These are phyloP conservation scores for Mucor indicus DNA, from an alignment of 371 early-diverging fungal species.

Conservation along the genomic window DNA sequence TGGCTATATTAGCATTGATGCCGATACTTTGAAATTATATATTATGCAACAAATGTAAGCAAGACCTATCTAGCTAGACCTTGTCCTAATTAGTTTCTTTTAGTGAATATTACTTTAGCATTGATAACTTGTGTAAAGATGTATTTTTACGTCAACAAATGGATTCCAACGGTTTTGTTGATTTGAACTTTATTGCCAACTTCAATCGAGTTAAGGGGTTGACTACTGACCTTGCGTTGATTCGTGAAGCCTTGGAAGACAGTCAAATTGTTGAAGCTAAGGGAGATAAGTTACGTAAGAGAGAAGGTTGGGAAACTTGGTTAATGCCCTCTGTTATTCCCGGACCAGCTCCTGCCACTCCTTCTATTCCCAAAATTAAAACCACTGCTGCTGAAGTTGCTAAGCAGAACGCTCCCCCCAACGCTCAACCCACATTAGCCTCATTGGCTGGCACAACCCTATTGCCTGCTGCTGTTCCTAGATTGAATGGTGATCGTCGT, in stretches of 20 bases:
- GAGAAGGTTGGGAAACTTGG: constrained; percentile 80
- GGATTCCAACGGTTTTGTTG: constrained; percentile 79
- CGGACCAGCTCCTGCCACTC: constrained; percentile 15
- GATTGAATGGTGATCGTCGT: constrained; percentile 21
- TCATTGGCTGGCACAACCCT: constrained; percentile 41
- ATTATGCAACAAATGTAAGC: constrained; percentile 63
- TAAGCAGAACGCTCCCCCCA: constrained; percentile 23
- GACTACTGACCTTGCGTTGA: constrained; percentile 59
- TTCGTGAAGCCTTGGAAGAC: constrained; percentile 56
- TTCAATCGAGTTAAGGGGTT: constrained; percentile 86
- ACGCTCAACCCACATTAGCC: constrained; percentile 32
- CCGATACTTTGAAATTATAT: constrained; percentile 55
- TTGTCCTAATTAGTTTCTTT: neutral
- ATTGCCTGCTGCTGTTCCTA: constrained; percentile 19
- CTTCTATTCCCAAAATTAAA: constrained; percentile 12
- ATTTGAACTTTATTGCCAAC: constrained; percentile 67
- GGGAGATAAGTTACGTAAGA: constrained; percentile 63
- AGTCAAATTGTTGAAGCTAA: constrained; percentile 59
- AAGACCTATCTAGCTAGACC: neutral
- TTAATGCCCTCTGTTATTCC: constrained; percentile 43
- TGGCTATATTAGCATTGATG: constrained; percentile 45
- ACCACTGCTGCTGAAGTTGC: constrained; percentile 30
- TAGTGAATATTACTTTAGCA: constrained; percentile 91
- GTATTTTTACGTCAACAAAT: constrained; percentile 89
- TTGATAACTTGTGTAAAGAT: constrained; percentile 93